Conservation (phyloP, 2,329 filamentous ascomycete genomes). For the Endoconidiophora polonica region DNA sequence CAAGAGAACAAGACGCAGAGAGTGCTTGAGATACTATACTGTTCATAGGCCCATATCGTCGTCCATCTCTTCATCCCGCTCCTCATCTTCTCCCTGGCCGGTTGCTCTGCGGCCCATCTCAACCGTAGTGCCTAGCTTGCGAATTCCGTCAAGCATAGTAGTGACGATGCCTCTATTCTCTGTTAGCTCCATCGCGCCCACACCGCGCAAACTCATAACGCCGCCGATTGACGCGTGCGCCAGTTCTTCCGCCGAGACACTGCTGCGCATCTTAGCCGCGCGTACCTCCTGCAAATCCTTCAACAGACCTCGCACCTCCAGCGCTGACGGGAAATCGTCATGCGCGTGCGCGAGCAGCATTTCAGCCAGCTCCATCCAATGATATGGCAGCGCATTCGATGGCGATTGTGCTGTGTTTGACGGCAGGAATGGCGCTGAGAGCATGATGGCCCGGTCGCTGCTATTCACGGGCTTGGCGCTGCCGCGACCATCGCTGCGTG, state of each 20-base stretch:
- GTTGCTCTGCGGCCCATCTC: slow-evolving; percentile 65
- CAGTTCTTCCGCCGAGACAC: slow-evolving; percentile 53
- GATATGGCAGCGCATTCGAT: slow-evolving; percentile 64
- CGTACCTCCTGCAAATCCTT: slow-evolving; percentile 75
- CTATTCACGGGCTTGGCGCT: slow-evolving; percentile 26
- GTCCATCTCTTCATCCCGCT: slow-evolving; percentile 39
- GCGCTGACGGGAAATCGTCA: slow-evolving; percentile 62
- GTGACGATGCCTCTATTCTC: slow-evolving; percentile 72
- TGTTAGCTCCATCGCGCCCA: slow-evolving; percentile 84
- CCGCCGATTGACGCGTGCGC: slow-evolving; percentile 40
- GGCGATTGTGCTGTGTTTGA: slow-evolving; percentile 56
- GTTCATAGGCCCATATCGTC: slow-evolving; percentile 8
- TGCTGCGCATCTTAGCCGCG: slow-evolving; percentile 72
- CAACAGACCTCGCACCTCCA: slow-evolving; percentile 57
- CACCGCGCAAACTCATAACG: slow-evolving; percentile 51
- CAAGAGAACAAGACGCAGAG: background rate
- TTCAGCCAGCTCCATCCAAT: slow-evolving; percentile 87
- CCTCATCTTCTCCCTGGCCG: slow-evolving; percentile 48
- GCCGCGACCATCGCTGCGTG: slow-evolving; percentile 27
- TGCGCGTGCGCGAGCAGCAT: slow-evolving; percentile 69
- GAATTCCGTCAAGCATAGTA: slow-evolving; percentile 73
- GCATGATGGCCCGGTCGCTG: slow-evolving; percentile 17
- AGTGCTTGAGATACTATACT: background rate
- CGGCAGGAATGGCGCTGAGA: slow-evolving; percentile 62
- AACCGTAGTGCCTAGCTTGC: slow-evolving; percentile 64